Evolutionary conservation across 2,329 filamentous ascomycete genomes (phyloP), one percentile per base, ranked within the genome.

Genomic region (Trichoderma citrinoviride): DNA sequence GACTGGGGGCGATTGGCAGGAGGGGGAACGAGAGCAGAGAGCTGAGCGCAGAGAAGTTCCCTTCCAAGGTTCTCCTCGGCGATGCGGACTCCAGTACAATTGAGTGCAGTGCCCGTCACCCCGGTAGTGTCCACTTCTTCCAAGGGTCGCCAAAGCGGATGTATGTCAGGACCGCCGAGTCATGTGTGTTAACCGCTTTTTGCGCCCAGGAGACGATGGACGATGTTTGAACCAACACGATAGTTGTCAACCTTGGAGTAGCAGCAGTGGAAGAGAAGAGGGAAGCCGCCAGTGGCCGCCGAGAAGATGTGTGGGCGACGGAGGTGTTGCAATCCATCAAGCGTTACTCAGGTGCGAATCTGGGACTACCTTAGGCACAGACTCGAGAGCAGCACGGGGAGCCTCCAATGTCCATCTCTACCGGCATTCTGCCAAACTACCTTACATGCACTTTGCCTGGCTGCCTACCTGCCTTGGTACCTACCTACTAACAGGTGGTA

Each of bases 161-260:
- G 60, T 43, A 27, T 54, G 60, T 43, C 25, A 54, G 27, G 40
- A 54, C 27, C 25, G 15, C 60, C 60, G 60, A 62, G 60, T 62
- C 60, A 62, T 53, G 60, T 53, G 60, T 44, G 50, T 62, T 62
- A 62, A 50, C 60, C 19, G 60, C 60, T 43, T 54, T 54, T 62
- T 54, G 60, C 60, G 60, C 60, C 60, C 49, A 62, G 49, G 60
- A 54, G 49, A 44, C 19, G 33, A 37, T 37, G 19, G 27, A 27
- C 19, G 27, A n/a, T n/a, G n/a, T n/a, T n/a, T n/a, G n/a, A 62
- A 44, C 40, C 60, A 62, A 37, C 60, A n/a, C 29, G n/a, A 19
- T 25, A 19, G 33, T n/a, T n/a, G n/a, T 52, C 27, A 50, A 10
- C 6, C 49, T 19, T 12, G 33, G 33, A 46, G 25, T 19, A 8